These are phyloP conservation scores for Chaetomiaceae sp. DNA, from an alignment of 2,329 filamentous ascomycete genomes.

Conservation along the genomic window DNA sequence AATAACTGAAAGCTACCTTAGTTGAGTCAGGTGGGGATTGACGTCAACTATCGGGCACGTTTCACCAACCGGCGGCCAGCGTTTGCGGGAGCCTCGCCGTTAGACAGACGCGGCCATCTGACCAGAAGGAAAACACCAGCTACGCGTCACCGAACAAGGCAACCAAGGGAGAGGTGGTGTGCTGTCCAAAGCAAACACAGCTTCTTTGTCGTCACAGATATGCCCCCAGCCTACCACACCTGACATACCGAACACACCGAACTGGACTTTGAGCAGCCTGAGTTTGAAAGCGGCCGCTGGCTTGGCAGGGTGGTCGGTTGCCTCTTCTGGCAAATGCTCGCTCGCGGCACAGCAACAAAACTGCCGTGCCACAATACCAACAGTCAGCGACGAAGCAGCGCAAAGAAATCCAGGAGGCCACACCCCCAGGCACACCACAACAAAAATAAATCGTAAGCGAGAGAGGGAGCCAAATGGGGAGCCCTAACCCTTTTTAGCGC, in stretches of 20 bases:
- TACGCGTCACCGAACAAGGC: slow-evolving; percentile 9
- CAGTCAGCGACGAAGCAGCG: not conserved
- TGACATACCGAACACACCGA: not conserved
- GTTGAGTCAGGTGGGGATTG: too few species aligned
- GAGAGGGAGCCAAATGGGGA: slow-evolving; percentile 1
- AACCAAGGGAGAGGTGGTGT: slow-evolving; percentile 1
- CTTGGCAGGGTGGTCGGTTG: not conserved
- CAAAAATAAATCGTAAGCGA: not conserved
- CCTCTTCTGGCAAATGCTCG: slow-evolving; percentile 1
- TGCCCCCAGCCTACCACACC: not conserved
- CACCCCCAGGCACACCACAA: not conserved
- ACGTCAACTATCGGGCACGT: too few species aligned
- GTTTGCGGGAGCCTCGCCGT: not conserved
- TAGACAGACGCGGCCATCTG: not conserved
- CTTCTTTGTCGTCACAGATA: not conserved
- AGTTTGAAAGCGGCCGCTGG: not conserved
- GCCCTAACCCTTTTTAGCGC: slow-evolving; percentile 5
- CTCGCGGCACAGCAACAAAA: slow-evolving; percentile 1
- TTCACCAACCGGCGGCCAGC: slow-evolving; percentile 1
- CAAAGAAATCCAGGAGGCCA: not conserved
- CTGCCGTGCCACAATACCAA: not conserved
- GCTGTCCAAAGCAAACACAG: not conserved
- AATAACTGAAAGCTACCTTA: too few species aligned
- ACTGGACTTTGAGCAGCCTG: not conserved
- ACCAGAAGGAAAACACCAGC: not conserved